Conservation (phyloP, 768 basidiomycete species). For the Psilocybe cyanescens region DNA sequence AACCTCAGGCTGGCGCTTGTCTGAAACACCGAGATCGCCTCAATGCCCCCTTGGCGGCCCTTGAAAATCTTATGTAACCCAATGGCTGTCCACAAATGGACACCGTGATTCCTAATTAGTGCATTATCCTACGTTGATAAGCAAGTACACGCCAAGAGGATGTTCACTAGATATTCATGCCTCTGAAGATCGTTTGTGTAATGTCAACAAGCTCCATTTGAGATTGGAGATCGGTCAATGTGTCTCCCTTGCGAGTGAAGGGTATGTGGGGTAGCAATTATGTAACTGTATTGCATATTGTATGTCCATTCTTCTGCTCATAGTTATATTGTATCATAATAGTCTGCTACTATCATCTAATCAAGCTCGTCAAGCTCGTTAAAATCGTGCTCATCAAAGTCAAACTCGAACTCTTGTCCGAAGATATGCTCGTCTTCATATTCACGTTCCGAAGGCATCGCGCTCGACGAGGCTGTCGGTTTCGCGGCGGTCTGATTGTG, state of each 20-base stretch:
- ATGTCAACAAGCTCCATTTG: too few relatives aligned
- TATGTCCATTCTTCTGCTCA: not conserved
- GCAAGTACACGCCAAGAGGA: too few relatives aligned
- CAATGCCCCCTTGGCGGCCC: not conserved
- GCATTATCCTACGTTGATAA: not conserved
- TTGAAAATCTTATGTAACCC: not conserved
- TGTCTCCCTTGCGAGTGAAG: too few relatives aligned
- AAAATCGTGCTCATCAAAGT: not conserved
- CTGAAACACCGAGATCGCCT: too few relatives aligned
- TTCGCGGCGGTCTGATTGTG: not conserved
- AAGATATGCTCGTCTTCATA: slow-evolving; percentile 2
- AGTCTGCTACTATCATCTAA: not conserved
- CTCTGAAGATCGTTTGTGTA: too few relatives aligned
- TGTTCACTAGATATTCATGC: too few relatives aligned
- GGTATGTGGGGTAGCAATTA: too few relatives aligned
- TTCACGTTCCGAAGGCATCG: not conserved
- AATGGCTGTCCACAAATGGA: not conserved
- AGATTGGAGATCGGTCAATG: too few relatives aligned
- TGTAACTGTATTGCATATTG: not conserved
- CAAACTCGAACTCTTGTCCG: not conserved
- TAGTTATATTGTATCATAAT: not conserved
- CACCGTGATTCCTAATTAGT: not conserved
- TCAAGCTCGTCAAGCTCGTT: not conserved
- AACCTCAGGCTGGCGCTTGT: too few relatives aligned
- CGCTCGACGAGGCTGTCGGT: slow-evolving; percentile 2